These are phyloP conservation scores for Fusarium secorum DNA, from an alignment of 2,329 filamentous ascomycete species.

Conservation along the genomic window DNA sequence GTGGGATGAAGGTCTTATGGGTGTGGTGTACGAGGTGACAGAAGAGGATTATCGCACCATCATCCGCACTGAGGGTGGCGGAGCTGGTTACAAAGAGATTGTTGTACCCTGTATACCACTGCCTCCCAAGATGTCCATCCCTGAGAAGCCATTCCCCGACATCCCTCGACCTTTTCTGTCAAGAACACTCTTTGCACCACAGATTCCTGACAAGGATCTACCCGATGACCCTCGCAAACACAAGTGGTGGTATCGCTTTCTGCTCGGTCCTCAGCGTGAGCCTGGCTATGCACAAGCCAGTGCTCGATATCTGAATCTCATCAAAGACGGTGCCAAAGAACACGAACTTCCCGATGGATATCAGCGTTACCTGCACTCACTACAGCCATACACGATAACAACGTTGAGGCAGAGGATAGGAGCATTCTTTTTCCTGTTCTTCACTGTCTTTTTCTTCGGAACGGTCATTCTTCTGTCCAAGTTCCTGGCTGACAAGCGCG, in stretches of 20 bases:
- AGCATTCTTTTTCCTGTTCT: constrained; percentile 63
- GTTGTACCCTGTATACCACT: constrained; percentile 80
- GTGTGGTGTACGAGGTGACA: constrained; percentile 96
- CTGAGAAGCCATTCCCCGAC: constrained; percentile 63
- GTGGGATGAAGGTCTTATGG: constrained; percentile 86
- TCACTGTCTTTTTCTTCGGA: constrained; percentile 66
- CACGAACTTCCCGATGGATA: constrained; percentile 83
- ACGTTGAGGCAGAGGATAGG: constrained; percentile 72
- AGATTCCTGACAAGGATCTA: constrained; percentile 49
- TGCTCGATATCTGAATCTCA: constrained; percentile 80
- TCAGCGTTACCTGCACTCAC: constrained; percentile 71
- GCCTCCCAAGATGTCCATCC: constrained; percentile 65
- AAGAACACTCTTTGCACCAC: constrained; percentile 81
- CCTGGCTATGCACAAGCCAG: constrained; percentile 83
- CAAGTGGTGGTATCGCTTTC: constrained; percentile 58
- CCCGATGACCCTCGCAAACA: constrained; percentile 46
- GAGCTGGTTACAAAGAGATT: constrained; percentile 83
- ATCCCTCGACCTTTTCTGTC: constrained; percentile 75
- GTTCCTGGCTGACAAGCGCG: constrained; percentile 70
- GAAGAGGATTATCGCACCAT: constrained; percentile 82
- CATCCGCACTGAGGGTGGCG: constrained; percentile 89
- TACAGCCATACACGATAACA: constrained; percentile 77
- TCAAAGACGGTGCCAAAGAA: constrained; percentile 80
- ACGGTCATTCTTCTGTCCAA: constrained; percentile 54
- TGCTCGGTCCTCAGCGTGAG: constrained; percentile 60